phyloP scores from a whole-genome alignment of 2,329 filamentous ascomycete genomes.

The Nannizzia gypsea region DNA sequence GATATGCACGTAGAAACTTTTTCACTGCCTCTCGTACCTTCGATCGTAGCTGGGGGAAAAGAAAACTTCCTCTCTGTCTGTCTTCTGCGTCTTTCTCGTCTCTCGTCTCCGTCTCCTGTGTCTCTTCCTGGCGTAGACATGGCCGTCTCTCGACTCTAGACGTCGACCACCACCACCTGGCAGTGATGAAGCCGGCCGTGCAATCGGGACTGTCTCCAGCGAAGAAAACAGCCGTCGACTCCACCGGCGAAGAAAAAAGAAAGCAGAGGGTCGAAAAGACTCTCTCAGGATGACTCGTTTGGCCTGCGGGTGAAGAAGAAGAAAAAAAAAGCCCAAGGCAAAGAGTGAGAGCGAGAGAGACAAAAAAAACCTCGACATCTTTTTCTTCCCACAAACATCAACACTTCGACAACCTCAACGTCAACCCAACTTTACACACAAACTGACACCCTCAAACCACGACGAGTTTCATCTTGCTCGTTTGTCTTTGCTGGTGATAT shows the following conservation, averaged over 20 bases:
- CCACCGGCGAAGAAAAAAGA: neutral
- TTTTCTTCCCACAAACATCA: neutral
- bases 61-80: slow-evolving; percentile 8
- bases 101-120: slow-evolving; percentile 6
- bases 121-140: neutral
- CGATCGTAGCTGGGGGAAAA: neutral
- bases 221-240: neutral
- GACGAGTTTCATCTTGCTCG: neutral
- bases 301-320: neutral
- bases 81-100: slow-evolving; percentile 6
- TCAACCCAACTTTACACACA: neutral
- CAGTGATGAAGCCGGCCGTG: neutral
- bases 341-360: neutral
- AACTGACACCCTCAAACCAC: neutral
- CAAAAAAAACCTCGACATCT: neutral
- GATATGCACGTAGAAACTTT: slow-evolving; percentile 1
- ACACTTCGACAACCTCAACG: neutral
- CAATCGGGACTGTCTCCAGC: neutral
- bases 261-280: neutral
- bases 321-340: neutral
- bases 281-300: neutral
- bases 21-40: neutral
- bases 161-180: neutral
- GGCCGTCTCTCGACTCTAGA: neutral
- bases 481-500: neutral